A percentile compares a stretch with the other conserved stretches of the same genome.
phyloP scores from a whole-genome alignment of 192 early-diverging fungal genomes.

The Lobulomyces angularis region DNA sequence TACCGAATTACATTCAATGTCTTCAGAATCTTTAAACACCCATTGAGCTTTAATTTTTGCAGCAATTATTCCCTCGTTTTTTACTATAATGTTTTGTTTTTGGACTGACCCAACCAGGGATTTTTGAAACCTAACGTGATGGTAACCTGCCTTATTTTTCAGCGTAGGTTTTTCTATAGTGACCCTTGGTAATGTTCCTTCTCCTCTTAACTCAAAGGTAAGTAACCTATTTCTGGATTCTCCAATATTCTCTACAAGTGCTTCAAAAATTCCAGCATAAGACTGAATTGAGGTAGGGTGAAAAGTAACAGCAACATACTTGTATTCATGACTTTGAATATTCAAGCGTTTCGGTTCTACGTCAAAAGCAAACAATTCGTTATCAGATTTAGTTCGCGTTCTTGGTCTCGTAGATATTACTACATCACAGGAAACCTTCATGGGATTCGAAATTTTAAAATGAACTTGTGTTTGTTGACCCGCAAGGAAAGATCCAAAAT shows the following conservation, averaged over 20 bases:
- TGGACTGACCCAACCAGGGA: conserved; percentile 32
- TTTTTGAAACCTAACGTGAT: conserved; percentile 30
- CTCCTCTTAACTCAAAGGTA: conserved; percentile 42
- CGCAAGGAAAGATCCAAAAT: conserved; percentile 43
- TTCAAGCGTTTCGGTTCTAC: conserved; percentile 41
- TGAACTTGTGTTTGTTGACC: conserved; percentile 41
- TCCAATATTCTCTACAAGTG: conserved; percentile 39
- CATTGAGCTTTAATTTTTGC: conserved; percentile 45
- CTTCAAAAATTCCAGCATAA: conserved; percentile 48
- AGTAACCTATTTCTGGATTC: conserved; percentile 33
- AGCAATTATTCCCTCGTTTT: conserved; percentile 45
- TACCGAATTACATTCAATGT: conserved; percentile 27
- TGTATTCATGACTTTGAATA: conserved; percentile 45
- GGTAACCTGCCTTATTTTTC: conserved; percentile 22
- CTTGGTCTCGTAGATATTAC: conserved; percentile 29
- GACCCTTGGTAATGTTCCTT: conserved; percentile 45
- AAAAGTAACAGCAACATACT: conserved; percentile 38
- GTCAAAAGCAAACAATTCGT: conserved; percentile 45
- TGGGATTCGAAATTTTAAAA: conserved; percentile 52
- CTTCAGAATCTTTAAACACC: conserved; percentile 23
- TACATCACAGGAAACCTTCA: conserved; percentile 46
- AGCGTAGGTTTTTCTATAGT: conserved; percentile 30
- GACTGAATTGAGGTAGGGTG: conserved; percentile 48
- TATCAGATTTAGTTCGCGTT: conserved; percentile 31
- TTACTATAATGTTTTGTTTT: conserved; percentile 25